Evolutionary conservation across 1,139 yeast genomes (phyloP), one percentile per base, ranked within the genome.

Genomic region (Yamadazyma taylorii): DNA sequence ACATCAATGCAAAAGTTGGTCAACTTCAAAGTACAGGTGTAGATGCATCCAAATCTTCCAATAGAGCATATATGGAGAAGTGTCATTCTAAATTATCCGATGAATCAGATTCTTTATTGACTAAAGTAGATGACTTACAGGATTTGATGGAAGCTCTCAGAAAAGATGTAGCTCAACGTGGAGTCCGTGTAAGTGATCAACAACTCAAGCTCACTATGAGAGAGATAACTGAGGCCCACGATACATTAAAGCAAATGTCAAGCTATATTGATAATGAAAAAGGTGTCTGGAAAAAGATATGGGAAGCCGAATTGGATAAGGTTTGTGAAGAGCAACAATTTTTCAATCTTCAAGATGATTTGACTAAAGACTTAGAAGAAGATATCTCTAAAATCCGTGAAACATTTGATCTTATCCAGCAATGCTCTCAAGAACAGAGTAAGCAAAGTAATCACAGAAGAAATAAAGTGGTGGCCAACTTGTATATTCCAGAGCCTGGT

Each of bases 251-350:
- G 3, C 60, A 63, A 5, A 75, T 90, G 75, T 71, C 74, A n/a
- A 63, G 61, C 6, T 89, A 78, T 51, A 82, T 94, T 30, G 52
- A 61, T 1, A 69, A 69, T 10, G 97, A 89, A 53, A 85, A 85
- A 48, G 82, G 89, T 4, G 80, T 80, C 27, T 89, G 97, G 96
- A 86, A 88, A 56, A 80, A 79, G 50, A 82, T 88, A 19, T 92
- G 98, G 97, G 96, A 90, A 57, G 69, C 83, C 5, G 97, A 90
- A 53, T 73, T 92, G 42, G 95, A 88, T 47, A 82, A 83, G 32
- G 94, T 92, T 16, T 85, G 96, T 45, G 96, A 88, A 50, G 97
- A 90, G 53, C 97, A 92, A 58, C 95, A 90, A 49, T 88, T 88
- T 56, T 79, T 90, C 62, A 85, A 86, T 44, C 72, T 89, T 23